Conservation (phyloP, 2,329 filamentous ascomycete species). For the Cercospora janseana region DNA sequence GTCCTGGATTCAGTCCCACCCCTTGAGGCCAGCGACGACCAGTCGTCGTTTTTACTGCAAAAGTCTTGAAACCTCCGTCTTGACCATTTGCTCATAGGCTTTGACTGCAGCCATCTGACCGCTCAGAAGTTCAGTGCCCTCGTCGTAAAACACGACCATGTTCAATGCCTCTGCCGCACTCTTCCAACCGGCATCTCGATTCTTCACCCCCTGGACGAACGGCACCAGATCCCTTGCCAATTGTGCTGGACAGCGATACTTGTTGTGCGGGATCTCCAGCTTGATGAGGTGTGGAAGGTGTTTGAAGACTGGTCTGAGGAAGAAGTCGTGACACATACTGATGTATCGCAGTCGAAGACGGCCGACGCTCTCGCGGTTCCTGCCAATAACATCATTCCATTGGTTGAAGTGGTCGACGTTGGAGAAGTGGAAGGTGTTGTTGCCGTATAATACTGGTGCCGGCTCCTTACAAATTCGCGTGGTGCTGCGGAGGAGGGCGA, state of each 20-base stretch:
- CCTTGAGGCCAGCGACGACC: no score
- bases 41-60: not conserved
- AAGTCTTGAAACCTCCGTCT: not conserved
- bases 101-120: no score
- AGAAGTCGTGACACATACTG: not conserved
- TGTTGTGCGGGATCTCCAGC: slow-evolving; percentile 1
- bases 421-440: not conserved
- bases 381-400: not conserved
- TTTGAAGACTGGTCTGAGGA: not conserved
- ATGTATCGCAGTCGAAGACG: not conserved
- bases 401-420: slow-evolving; percentile 1
- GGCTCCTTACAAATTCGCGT: not conserved
- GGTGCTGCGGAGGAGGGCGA: not conserved
- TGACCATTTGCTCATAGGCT: not conserved
- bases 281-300: not conserved
- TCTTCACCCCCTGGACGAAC: not conserved
- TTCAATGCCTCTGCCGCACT: not conserved
- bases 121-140: no score
- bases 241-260: not conserved
- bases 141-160: no score
- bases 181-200: not conserved
- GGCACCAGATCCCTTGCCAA: not conserved
- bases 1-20: no score
- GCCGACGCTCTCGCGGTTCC: not conserved
- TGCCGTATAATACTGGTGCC: not conserved